Conservation (phyloP, 2,329 filamentous ascomycete genomes). For the Fusarium bulbicola region DNA sequence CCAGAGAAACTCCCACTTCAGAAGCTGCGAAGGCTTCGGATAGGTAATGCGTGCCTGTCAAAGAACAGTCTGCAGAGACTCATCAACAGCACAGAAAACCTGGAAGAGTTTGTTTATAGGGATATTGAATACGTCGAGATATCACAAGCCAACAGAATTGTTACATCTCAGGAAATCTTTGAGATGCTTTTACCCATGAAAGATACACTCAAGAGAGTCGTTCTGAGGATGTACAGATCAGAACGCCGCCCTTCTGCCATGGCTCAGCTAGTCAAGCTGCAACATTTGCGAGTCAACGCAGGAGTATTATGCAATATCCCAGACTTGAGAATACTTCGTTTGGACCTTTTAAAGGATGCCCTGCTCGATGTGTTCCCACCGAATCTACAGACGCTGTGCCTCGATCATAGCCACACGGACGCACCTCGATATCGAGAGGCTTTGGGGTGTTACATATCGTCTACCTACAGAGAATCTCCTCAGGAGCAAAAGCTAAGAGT, state of each 20-base stretch:
- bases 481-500: background rate
- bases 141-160: accelerated
- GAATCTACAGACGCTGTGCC: background rate
- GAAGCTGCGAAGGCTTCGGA: background rate
- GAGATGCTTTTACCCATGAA: background rate
- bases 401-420: background rate
- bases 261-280: background rate
- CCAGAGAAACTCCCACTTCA: background rate
- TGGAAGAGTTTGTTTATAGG: slow-evolving; percentile 6
- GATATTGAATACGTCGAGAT: background rate
- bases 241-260: background rate
- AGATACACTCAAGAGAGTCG: background rate
- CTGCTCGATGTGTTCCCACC: background rate
- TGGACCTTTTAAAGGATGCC: background rate
- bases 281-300: background rate
- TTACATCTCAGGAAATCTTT: background rate
- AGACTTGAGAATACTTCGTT: too few relatives aligned
- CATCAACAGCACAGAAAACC: background rate
- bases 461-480: background rate
- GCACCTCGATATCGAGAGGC: background rate
- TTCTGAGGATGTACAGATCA: background rate
- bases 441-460: background rate
- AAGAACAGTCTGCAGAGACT: background rate
- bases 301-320: background rate
- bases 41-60: background rate